Evolutionary conservation across 164 flowering plant genomes (phyloP).

Genomic region (Nymphaea colorata): DNA sequence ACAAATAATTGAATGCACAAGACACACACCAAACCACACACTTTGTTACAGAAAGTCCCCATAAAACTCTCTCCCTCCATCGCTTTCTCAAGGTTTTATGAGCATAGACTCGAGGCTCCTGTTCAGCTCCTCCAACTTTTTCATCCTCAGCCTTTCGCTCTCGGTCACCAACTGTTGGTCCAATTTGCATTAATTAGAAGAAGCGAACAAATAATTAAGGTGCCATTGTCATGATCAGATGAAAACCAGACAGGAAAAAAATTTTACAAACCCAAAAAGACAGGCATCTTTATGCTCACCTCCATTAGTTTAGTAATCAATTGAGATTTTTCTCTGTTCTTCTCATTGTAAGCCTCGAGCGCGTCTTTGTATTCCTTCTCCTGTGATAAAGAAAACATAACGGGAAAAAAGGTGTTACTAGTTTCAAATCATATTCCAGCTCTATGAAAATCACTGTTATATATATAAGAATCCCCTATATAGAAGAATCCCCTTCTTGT

Average conservation of each 20-base stretch:
- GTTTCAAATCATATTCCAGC: too few relatives aligned
- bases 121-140: conserved; percentile 85
- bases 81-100: background rate
- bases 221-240: background rate
- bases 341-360: conserved; percentile 72
- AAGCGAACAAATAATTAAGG: background rate
- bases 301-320: conserved; percentile 68
- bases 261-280: background rate
- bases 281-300: conserved; percentile 22
- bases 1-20: background rate
- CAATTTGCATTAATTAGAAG: conserved; percentile 1
- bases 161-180: conserved; percentile 56
- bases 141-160: conserved; percentile 76
- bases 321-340: conserved; percentile 68
- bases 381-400: conserved; percentile 15
- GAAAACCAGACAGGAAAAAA: background rate
- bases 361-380: conserved; percentile 86
- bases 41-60: background rate
- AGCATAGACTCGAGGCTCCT: conserved; percentile 44
- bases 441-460: too few relatives aligned
- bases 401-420: background rate
- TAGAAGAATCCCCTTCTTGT: too few relatives aligned
- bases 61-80: background rate
- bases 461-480: too few relatives aligned
- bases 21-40: background rate